Evolutionary conservation across 192 early-diverging fungal genomes (phyloP).

Genomic region (Umbelopsis sp.): DNA sequence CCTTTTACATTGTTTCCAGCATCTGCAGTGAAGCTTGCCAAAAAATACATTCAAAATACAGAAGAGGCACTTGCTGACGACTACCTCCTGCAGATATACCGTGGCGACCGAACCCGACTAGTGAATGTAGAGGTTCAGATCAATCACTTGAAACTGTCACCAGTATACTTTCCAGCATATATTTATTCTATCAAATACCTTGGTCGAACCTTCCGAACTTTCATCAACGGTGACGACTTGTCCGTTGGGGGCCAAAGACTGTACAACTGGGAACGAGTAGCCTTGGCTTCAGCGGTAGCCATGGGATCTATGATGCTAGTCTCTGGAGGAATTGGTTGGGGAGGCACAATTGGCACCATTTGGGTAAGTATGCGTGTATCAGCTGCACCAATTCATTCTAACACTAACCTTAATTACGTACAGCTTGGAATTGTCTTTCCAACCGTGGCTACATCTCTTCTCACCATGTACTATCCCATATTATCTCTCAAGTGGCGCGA

Average conservation of each 20-base stretch:
- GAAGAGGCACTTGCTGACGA: slow-evolving; percentile 45
- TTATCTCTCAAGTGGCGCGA: slow-evolving; percentile 45
- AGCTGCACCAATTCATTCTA: neutral
- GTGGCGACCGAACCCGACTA: slow-evolving; percentile 45
- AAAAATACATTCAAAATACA: slow-evolving; percentile 40
- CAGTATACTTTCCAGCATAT: slow-evolving; percentile 53
- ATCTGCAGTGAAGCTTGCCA: slow-evolving; percentile 47
- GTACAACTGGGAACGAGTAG: slow-evolving; percentile 54
- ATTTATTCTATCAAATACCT: slow-evolving; percentile 47
- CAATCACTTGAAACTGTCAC: slow-evolving; percentile 39
- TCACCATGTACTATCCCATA: slow-evolving; percentile 53
- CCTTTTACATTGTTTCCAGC: slow-evolving; percentile 49
- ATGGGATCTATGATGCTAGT: slow-evolving; percentile 29
- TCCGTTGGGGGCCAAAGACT: slow-evolving; percentile 44
- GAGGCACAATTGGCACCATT: slow-evolving; percentile 33
- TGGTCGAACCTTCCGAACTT: slow-evolving; percentile 48
- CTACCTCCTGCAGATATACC: slow-evolving; percentile 40
- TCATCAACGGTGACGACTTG: slow-evolving; percentile 53
- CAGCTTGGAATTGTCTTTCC: slow-evolving; percentile 50
- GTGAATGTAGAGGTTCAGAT: slow-evolving; percentile 46
- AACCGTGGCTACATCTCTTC: slow-evolving; percentile 41
- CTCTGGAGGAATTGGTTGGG: slow-evolving; percentile 35
- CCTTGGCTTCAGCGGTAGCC: slow-evolving; percentile 40
- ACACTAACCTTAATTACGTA: neutral
- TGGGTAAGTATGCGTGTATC: slow-evolving; percentile 26